phyloP scores from a whole-genome alignment of 129 eudicot genomes.

The Kitagawia praeruptora region DNA sequence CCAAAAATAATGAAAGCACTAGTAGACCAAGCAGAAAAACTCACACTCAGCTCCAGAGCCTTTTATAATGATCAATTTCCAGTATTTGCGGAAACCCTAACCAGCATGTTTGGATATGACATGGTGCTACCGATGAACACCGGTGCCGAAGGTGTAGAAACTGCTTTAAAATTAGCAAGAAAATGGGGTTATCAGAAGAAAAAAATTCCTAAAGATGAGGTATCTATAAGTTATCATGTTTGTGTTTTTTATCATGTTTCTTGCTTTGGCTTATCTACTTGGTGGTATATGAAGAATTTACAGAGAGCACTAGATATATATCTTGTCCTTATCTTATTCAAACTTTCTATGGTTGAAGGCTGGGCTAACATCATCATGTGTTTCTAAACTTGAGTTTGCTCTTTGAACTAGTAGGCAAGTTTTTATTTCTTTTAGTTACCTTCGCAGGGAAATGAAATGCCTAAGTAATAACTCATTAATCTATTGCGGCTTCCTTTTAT shows the following conservation, averaged over 20 bases:
- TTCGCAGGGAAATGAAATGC: neutral
- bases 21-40: conserved; percentile 66
- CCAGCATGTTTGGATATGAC: conserved; percentile 83
- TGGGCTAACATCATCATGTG: neutral
- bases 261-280: neutral
- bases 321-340: neutral
- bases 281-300: neutral
- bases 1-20: conserved; percentile 82
- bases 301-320: neutral
- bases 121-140: conserved; percentile 99
- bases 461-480: neutral
- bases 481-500: neutral
- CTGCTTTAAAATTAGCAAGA: conserved; percentile 85
- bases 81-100: conserved; percentile 68
- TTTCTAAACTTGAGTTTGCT: neutral
- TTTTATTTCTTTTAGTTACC: neutral
- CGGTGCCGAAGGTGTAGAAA: conserved; percentile 99
- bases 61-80: conserved; percentile 90
- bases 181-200: conserved; percentile 97
- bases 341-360: neutral
- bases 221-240: conserved; percentile 5
- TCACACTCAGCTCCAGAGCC: conserved; percentile 95
- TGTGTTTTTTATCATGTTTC: conserved; percentile 2
- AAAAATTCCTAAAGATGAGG: conserved; percentile 77
- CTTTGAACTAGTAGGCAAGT: neutral